Conservation (phyloP, 1,284 basidiomycete genomes). For the Mycosarcoma maydis region DNA sequence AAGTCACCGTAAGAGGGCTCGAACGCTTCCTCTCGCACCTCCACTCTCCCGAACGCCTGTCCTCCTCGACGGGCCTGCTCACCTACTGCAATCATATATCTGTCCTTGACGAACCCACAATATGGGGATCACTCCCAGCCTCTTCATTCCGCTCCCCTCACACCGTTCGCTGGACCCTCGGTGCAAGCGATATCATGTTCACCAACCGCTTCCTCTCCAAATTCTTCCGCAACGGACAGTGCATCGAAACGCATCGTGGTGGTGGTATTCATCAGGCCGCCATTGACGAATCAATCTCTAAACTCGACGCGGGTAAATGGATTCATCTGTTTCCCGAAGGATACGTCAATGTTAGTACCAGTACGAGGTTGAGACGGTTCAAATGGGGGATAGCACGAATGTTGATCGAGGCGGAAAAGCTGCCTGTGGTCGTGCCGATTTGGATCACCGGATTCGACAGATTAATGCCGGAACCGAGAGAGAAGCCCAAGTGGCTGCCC, state of each 20-base stretch:
- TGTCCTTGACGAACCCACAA: constrained; percentile 61
- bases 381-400: constrained; percentile 92
- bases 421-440: constrained; percentile 88
- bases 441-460: constrained; percentile 78
- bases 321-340: constrained; percentile 96
- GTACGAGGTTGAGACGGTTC: constrained; percentile 77
- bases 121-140: constrained; percentile 57
- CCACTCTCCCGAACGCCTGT: constrained; percentile 32
- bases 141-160: constrained; percentile 41
- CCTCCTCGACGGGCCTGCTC: constrained; percentile 48
- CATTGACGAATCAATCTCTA: constrained; percentile 81
- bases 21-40: constrained; percentile 53
- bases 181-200: constrained; percentile 94
- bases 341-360: constrained; percentile 78
- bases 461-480: constrained; percentile 64
- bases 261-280: constrained; percentile 88
- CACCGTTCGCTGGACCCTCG: constrained; percentile 83
- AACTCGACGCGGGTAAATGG: constrained; percentile 84
- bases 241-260: constrained; percentile 90
- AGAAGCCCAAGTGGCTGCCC: constrained; percentile 55
- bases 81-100: constrained; percentile 65
- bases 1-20: constrained; percentile 53
- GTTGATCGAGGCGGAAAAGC: constrained; percentile 37
- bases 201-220: constrained; percentile 75
- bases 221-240: constrained; percentile 91